Percentiles rank a stretch among this genome's conserved stretches.
These are phyloP conservation scores for Trypanosoma caninum DNA, from an alignment of 208 protist genomes.

Conservation along the genomic window DNA sequence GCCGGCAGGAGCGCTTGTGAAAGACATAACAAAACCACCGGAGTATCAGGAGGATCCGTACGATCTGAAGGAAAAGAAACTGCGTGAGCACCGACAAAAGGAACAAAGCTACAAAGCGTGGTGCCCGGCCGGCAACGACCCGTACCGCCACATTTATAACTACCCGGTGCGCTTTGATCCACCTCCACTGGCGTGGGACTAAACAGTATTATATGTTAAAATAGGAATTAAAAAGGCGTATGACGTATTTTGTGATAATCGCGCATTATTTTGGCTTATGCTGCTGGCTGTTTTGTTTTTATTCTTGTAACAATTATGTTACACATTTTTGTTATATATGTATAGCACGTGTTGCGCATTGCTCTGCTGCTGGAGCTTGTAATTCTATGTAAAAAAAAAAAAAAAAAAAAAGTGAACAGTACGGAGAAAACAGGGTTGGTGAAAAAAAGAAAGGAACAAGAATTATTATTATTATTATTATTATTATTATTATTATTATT, in stretches of 20 bases:
- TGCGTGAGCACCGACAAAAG: slow-evolving; percentile 51
- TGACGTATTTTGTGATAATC: background rate
- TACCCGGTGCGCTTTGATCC: slow-evolving; percentile 72
- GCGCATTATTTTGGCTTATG: too few species aligned
- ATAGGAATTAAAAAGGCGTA: too few species aligned
- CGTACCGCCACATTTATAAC: slow-evolving; percentile 77
- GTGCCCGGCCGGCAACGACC: slow-evolving; percentile 65
- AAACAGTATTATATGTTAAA: background rate
- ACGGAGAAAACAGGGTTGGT: background rate
- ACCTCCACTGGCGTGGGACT: slow-evolving; percentile 37
- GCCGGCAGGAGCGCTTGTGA: slow-evolving; percentile 64
- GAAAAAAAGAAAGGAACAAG: slow-evolving; percentile 18
- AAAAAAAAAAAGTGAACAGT: background rate
- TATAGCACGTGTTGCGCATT: too few species aligned
- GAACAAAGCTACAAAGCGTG: slow-evolving; percentile 74
- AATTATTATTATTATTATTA: background rate
- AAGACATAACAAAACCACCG: slow-evolving; percentile 63
- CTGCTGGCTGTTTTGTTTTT: too few species aligned
- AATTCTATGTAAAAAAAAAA: background rate
- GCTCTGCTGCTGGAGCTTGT: too few species aligned
- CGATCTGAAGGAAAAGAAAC: slow-evolving; percentile 76
- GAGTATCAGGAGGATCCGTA: slow-evolving; percentile 90
- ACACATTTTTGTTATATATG: too few species aligned
- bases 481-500: too few species aligned
- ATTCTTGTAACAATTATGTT: too few species aligned